Conservation (phyloP, 768 basidiomycete species). For the Termitomyces sp. region DNA sequence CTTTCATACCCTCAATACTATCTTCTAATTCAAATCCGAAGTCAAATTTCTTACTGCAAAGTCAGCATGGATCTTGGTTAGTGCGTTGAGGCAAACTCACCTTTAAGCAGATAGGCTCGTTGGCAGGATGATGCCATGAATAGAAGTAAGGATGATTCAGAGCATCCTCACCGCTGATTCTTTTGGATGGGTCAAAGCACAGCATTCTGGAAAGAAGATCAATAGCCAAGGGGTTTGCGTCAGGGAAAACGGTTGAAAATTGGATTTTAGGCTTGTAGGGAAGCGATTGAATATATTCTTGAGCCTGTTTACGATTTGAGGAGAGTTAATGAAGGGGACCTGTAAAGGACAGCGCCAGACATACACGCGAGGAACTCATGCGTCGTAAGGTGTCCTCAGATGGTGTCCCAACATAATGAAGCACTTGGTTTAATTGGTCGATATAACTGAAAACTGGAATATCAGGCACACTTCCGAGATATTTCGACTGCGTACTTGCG, state of each 20-base stretch:
- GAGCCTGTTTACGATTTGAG: conserved; percentile 52
- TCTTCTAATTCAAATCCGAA: conserved; percentile 98
- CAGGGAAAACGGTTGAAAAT: conserved; percentile 87
- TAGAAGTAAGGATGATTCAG: conserved; percentile 90
- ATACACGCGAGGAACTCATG: conserved; percentile 88
- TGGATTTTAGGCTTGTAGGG: conserved; percentile 95
- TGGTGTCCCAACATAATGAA: conserved; percentile 95
- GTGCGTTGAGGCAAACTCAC: conserved; percentile 33
- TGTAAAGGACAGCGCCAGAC: conserved; percentile 17
- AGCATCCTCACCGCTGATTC: conserved; percentile 94
- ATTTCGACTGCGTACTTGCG: conserved; percentile 63
- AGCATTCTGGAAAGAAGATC: conserved; percentile 89
- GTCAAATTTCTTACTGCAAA: conserved; percentile 69
- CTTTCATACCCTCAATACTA: conserved; percentile 93
- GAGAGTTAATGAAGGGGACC: neutral
- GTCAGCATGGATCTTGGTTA: neutral
- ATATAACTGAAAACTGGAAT: conserved; percentile 61
- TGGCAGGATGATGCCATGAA: conserved; percentile 96
- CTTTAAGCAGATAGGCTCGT: conserved; percentile 80
- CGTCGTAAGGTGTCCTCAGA: conserved; percentile 94
- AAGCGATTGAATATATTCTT: conserved; percentile 96
- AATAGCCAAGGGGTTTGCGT: conserved; percentile 91
- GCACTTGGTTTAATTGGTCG: conserved; percentile 96
- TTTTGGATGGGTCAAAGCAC: conserved; percentile 95
- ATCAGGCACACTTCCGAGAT: conserved; percentile 3